A percentile compares a stretch with the other conserved stretches of the same genome.
phyloP scores from a whole-genome alignment of 1,284 basidiomycete genomes.

The Farysia itapuensis region DNA sequence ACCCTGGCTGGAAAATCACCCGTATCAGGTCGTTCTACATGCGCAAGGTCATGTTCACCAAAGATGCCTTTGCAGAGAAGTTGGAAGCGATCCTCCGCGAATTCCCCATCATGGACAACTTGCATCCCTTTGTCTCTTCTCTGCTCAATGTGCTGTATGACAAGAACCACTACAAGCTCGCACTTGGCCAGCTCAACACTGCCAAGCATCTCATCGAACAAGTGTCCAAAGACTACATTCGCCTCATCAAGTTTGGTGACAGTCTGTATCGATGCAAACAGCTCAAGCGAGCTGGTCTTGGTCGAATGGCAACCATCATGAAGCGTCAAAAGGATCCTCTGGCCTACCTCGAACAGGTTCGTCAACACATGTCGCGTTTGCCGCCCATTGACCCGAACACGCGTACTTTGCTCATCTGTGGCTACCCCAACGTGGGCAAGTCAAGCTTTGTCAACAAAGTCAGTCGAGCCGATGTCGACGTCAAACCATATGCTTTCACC shows the following conservation, averaged over 20 bases:
- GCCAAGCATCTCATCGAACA: slow-evolving; percentile 58
- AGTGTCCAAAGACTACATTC: slow-evolving; percentile 59
- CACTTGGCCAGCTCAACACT: slow-evolving; percentile 59
- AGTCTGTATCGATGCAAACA: slow-evolving; percentile 59
- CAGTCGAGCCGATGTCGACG: slow-evolving; percentile 58
- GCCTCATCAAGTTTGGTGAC: slow-evolving; percentile 60
- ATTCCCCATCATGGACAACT: slow-evolving; percentile 69
- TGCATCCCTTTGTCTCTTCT: slow-evolving; percentile 58
- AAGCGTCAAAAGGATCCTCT: slow-evolving; percentile 59
- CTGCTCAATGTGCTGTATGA: slow-evolving; percentile 60
- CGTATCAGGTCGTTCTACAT: slow-evolving; percentile 89
- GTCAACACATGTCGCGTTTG: slow-evolving; percentile 60
- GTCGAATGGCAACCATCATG: slow-evolving; percentile 60
- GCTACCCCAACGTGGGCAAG: slow-evolving; percentile 60
- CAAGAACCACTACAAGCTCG: slow-evolving; percentile 61
- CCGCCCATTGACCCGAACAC: slow-evolving; percentile 58
- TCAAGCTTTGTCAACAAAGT: slow-evolving; percentile 60
- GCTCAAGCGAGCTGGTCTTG: slow-evolving; percentile 58
- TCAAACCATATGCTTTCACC: slow-evolving; percentile 59
- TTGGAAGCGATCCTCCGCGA: slow-evolving; percentile 88
- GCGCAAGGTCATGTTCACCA: slow-evolving; percentile 99
- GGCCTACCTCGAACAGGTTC: slow-evolving; percentile 59
- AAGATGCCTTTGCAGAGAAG: slow-evolving; percentile 96
- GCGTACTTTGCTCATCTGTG: slow-evolving; percentile 56
- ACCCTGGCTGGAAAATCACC: slow-evolving; percentile 91